Conservation (phyloP, 2,329 filamentous ascomycete genomes). For the Neodidymelliopsis sp. region DNA sequence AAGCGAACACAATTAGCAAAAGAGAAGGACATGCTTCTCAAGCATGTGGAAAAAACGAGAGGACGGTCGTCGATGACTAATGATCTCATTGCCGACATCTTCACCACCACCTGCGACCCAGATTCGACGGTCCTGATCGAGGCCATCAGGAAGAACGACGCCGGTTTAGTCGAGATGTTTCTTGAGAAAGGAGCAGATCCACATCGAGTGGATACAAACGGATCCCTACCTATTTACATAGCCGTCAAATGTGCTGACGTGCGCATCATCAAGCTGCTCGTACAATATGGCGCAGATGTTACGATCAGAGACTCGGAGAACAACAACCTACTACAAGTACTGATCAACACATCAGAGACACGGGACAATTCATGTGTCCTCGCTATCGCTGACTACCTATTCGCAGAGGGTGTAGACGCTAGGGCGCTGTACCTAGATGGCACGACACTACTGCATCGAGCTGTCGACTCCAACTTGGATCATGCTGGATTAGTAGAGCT, state of each 20-base stretch:
- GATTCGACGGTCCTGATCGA: conserved; percentile 45
- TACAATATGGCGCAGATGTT: conserved; percentile 40
- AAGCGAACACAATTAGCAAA: conserved; percentile 36
- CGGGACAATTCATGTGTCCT: not conserved
- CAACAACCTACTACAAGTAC: conserved; percentile 36
- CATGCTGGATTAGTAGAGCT: conserved; percentile 29
- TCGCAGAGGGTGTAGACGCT: conserved; percentile 35
- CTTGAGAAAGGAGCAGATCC: conserved; percentile 41
- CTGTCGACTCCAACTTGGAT: conserved; percentile 26
- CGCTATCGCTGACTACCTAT: conserved; percentile 32
- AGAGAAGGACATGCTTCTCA: conserved; percentile 43
- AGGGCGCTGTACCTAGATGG: conserved; percentile 35
- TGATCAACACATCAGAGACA: conserved; percentile 7
- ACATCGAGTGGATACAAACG: conserved; percentile 32
- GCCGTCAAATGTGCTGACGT: conserved; percentile 37
- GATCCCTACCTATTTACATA: conserved; percentile 38
- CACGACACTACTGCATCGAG: conserved; percentile 41
- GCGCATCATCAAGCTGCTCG: conserved; percentile 35
- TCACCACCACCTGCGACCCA: conserved; percentile 42
- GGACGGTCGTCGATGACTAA: conserved; percentile 39
- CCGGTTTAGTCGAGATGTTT: conserved; percentile 39
- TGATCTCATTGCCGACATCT: conserved; percentile 44
- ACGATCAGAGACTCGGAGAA: conserved; percentile 31
- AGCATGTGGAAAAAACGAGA: conserved; percentile 38
- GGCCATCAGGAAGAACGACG: conserved; percentile 41